Percentiles rank a stretch among this genome's conserved stretches.
Evolutionary conservation across 192 early-diverging fungal species (phyloP).

Genomic region (Phycomyces blakesleeanus): DNA sequence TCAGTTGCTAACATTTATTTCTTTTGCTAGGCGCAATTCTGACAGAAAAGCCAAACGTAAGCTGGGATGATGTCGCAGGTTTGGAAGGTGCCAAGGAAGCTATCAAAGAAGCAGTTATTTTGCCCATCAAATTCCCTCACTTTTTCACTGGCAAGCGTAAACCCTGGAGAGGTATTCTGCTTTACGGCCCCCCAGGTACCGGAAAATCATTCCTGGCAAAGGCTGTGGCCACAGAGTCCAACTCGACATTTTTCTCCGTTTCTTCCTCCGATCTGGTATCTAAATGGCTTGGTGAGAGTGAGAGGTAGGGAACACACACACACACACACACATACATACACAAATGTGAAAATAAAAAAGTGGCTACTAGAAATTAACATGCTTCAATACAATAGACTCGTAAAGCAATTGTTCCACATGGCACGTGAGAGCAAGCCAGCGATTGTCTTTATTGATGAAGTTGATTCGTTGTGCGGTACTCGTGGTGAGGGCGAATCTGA

Average conservation of each 20-base stretch:
- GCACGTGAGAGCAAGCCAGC: constrained; percentile 90
- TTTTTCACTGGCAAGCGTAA: constrained; percentile 91
- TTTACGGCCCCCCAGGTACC: constrained; percentile 97
- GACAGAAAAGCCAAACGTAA: constrained; percentile 94
- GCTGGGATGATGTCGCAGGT: constrained; percentile 96
- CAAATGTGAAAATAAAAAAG: too few relatives aligned
- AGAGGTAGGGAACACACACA: constrained; percentile 69
- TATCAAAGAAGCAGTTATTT: constrained; percentile 96
- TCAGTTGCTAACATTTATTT: not conserved
- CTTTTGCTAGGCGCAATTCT: constrained; percentile 72
- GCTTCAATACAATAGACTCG: constrained; percentile 51
- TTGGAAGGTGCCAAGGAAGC: constrained; percentile 94
- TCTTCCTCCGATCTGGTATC: constrained; percentile 97
- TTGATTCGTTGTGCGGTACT: constrained; percentile 92
- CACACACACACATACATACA: too few relatives aligned
- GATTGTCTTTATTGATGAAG: constrained; percentile 99
- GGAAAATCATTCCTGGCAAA: constrained; percentile 97
- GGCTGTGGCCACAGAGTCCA: constrained; percentile 96
- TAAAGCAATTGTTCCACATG: constrained; percentile 92
- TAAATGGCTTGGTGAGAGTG: constrained; percentile 99
- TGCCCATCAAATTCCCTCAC: constrained; percentile 97
- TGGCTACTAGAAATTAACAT: not conserved
- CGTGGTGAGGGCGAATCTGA: constrained; percentile 98
- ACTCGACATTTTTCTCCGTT: constrained; percentile 94
- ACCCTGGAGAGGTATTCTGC: constrained; percentile 94